phyloP scores from a whole-genome alignment of 371 early-diverging fungal genomes.

The Mucor indicus region DNA sequence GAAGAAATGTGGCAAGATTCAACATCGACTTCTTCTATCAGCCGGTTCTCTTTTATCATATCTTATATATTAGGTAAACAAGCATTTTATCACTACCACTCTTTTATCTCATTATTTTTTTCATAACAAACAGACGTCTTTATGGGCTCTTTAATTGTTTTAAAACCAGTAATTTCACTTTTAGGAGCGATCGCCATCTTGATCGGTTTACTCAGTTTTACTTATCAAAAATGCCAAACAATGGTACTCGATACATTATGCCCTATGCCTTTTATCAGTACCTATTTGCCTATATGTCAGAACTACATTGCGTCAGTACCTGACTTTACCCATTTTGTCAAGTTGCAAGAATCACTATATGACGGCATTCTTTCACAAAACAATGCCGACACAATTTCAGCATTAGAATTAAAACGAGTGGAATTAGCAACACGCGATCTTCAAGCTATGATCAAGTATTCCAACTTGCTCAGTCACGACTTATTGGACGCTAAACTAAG shows the following conservation, averaged over 20 bases:
- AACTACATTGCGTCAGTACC: constrained; percentile 24
- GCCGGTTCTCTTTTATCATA: too few species aligned
- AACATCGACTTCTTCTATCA: too few species aligned
- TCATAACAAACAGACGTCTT: too few species aligned
- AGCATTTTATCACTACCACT: too few species aligned
- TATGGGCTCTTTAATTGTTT: constrained; percentile 9
- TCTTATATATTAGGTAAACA: too few species aligned
- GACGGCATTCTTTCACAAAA: constrained; percentile 33
- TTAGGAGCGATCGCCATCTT: constrained; percentile 7
- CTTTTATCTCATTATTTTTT: too few species aligned
- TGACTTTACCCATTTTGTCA: constrained; percentile 43
- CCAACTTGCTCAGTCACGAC: constrained; percentile 26
- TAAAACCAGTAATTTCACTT: constrained; percentile 21
- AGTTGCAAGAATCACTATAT: constrained; percentile 40
- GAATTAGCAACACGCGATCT: constrained; percentile 49
- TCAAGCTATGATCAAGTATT: constrained; percentile 43
- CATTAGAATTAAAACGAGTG: constrained; percentile 37
- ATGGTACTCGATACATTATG: constrained; percentile 17
- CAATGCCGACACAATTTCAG: constrained; percentile 27
- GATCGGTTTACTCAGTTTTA: constrained; percentile 1
- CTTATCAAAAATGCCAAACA: constrained; percentile 8
- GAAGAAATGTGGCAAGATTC: too few species aligned
- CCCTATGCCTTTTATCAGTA: constrained; percentile 15
- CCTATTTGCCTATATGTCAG: constrained; percentile 21
- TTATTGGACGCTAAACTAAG: constrained; percentile 33